Evolutionary conservation across 306 rosid species (phyloP).

Genomic region (Dalbergia cultrata): DNA sequence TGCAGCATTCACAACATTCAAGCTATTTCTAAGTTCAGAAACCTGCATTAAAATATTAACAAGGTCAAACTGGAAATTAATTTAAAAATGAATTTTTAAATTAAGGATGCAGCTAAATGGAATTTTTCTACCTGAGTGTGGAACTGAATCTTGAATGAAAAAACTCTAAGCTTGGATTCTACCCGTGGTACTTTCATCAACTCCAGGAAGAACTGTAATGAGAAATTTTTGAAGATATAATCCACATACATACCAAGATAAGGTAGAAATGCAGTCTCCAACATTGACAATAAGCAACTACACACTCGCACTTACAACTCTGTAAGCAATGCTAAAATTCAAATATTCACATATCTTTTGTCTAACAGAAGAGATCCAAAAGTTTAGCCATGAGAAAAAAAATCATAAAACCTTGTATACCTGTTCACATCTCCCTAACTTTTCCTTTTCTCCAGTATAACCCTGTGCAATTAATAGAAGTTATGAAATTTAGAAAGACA

Average conservation of each 20-base stretch:
- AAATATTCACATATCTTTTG: conserved; percentile 28
- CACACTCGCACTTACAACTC: neutral
- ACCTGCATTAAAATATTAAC: conserved; percentile 65
- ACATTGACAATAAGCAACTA: conserved; percentile 36
- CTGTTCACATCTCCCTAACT: conserved; percentile 97
- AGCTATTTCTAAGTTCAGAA: conserved; percentile 78
- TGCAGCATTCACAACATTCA: conserved; percentile 72
- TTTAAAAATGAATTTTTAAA: conserved; percentile 32
- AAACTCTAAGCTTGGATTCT: conserved; percentile 90
- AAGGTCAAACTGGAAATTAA: conserved; percentile 39
- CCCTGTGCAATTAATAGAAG: conserved; percentile 62
- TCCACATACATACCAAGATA: conserved; percentile 29
- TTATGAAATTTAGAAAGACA: conserved; percentile 43
- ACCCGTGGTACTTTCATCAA: conserved; percentile 90
- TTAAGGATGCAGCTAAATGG: conserved; percentile 18
- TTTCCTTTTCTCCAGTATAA: conserved; percentile 84
- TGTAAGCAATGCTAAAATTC: conserved; percentile 30
- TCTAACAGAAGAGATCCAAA: conserved; percentile 36
- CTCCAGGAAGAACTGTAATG: conserved; percentile 76
- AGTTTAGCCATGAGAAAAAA: conserved; percentile 21
- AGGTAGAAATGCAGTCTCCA: conserved; percentile 42
- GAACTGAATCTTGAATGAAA: conserved; percentile 88
- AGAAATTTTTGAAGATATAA: conserved; percentile 38
- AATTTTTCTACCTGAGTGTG: conserved; percentile 71
- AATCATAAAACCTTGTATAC: conserved; percentile 52